These are phyloP conservation scores for Castanea mollissima DNA, from an alignment of 306 rosid genomes.

Conservation along the genomic window DNA sequence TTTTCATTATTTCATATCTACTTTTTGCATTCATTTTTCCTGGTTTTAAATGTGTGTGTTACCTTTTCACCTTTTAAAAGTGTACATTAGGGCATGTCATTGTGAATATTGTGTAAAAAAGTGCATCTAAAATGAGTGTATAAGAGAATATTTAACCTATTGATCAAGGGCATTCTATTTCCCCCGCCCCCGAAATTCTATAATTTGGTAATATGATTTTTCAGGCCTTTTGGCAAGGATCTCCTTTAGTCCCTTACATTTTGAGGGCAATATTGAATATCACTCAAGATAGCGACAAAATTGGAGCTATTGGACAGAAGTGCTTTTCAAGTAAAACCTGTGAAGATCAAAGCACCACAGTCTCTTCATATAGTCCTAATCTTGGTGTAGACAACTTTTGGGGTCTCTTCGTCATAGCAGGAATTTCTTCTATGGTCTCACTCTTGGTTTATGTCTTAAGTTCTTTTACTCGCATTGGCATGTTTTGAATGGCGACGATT, in stretches of 20 bases:
- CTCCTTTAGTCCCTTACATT: constrained; percentile 32
- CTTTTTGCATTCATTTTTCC: too few species aligned
- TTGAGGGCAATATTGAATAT: constrained; percentile 46
- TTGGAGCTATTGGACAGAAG: constrained; percentile 16
- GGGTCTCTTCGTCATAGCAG: constrained; percentile 43
- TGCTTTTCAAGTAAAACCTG: constrained; percentile 12
- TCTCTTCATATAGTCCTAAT: constrained; percentile 13
- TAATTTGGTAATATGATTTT: background rate
- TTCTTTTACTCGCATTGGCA: background rate
- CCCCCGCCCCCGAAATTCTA: accelerated
- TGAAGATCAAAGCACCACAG: constrained; percentile 11
- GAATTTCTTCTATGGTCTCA: constrained; percentile 11
- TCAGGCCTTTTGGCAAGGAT: constrained; percentile 40
- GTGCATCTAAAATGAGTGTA: too few species aligned
- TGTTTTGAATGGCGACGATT: background rate
- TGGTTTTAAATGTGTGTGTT: too few species aligned
- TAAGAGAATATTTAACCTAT: too few species aligned
- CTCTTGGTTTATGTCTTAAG: background rate
- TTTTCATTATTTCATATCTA: too few species aligned
- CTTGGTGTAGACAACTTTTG: constrained; percentile 35
- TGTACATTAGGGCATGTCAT: too few species aligned
- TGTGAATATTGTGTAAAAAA: too few species aligned
- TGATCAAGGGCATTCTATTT: too few species aligned
- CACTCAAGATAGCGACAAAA: constrained; percentile 20
- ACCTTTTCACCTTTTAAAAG: too few species aligned